Evolutionary conservation across 1,284 basidiomycete genomes (phyloP).

Genomic region (Crocinoboletus sp.): DNA sequence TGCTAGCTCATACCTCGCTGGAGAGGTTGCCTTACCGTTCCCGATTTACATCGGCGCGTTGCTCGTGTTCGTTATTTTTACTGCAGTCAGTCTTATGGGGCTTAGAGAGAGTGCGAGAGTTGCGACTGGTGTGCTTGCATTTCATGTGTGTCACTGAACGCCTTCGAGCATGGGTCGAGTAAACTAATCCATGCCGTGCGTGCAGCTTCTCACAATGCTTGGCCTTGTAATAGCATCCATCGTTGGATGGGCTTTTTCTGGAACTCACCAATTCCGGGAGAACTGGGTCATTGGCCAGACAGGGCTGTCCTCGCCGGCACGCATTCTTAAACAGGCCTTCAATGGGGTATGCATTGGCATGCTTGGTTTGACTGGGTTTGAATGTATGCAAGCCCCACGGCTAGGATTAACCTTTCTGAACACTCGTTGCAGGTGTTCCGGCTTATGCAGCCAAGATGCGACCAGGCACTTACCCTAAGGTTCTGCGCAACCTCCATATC

Average conservation of each 20-base stretch:
- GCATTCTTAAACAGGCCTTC: slow-evolving; percentile 46
- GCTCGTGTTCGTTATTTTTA: slow-evolving; percentile 49
- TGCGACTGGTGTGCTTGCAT: slow-evolving; percentile 48
- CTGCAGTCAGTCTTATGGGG: slow-evolving; percentile 52
- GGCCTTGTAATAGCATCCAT: slow-evolving; percentile 45
- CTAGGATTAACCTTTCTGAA: neutral
- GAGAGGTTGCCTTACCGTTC: slow-evolving; percentile 52
- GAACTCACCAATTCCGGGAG: slow-evolving; percentile 42
- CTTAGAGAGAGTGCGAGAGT: slow-evolving; percentile 58
- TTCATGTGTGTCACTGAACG: slow-evolving; percentile 46
- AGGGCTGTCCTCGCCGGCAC: slow-evolving; percentile 24
- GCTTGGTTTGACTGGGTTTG: slow-evolving; percentile 65
- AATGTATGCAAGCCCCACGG: slow-evolving; percentile 41
- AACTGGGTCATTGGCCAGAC: slow-evolving; percentile 51
- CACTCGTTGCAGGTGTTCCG: slow-evolving; percentile 45
- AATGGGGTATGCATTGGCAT: slow-evolving; percentile 64
- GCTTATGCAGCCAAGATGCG: slow-evolving; percentile 60
- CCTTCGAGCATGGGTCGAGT: neutral
- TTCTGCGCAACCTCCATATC: slow-evolving; percentile 61
- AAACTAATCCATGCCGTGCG: slow-evolving; percentile 6
- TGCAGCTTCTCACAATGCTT: slow-evolving; percentile 51
- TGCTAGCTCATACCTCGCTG: slow-evolving; percentile 59
- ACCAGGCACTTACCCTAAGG: slow-evolving; percentile 47
- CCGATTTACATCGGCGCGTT: slow-evolving; percentile 46
- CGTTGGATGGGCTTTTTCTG: slow-evolving; percentile 49